Evolutionary conservation across 345 rosid species (phyloP), one percentile per base, ranked within the genome.

Genomic region (Passiflora organensis): DNA sequence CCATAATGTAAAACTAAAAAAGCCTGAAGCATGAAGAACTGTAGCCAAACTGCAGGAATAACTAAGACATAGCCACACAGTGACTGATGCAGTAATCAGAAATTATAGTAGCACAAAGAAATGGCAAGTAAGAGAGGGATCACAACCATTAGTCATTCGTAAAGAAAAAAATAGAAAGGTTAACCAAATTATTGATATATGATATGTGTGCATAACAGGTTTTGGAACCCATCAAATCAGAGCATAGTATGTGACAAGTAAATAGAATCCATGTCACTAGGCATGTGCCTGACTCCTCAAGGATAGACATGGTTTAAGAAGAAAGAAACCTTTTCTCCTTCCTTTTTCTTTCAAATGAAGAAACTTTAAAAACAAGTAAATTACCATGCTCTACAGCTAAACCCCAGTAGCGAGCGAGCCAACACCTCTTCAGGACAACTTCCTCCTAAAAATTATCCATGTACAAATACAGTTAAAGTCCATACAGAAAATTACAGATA

Each of bases 321-420:
- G 34, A 28, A 28, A 28, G 34, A 28, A n/a, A 28, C 34, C 34
- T 28, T 28, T 28, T 2, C 34, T 28, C 34, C 34, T 28, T 28
- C 8, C 34, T 28, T 28, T 28, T 28, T 8, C 34, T 28, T 8
- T 28, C 34, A 2, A n/a, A n/a, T 28, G 34, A 28, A 8, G 3
- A 28, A 28, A 28, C 34, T 28, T 3, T 28, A 51, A 36, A 36
- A 47, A 14, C 10, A 58, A 57, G 60, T 41, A 48, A 12, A 62
- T 66, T 82, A 89, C 97, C 97, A 74, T 85, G 87, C 45, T 82
- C 78, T 16, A 82, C 90, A 56, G 96, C 96, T 60, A 94, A 76
- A 43, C 90, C 93, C 99, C 96, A 79, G 71, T 89, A 85, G 51
- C 97, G 91, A 62, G 99, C 97, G 75, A 94, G 97, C 97, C 99